Evolutionary conservation across 352 stramenopile genomes (phyloP).

Genomic region (Aphanomyces astaci): DNA sequence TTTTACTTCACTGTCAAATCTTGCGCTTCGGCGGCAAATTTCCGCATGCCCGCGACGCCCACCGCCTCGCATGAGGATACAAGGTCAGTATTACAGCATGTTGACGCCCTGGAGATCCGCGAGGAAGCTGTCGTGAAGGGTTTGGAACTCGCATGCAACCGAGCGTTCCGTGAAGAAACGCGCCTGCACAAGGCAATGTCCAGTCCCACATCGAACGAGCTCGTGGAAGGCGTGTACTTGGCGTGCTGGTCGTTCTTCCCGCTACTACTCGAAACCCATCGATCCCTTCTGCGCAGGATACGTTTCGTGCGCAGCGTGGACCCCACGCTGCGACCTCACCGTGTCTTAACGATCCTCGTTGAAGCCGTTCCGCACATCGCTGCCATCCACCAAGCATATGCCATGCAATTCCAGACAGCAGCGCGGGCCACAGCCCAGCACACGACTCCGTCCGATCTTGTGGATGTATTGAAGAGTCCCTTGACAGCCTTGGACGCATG

Average conservation of each 20-base stretch:
- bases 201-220: not conserved
- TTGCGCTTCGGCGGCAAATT: not conserved
- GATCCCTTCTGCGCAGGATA: not conserved
- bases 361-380: not conserved
- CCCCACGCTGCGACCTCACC: not conserved
- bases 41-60: not conserved
- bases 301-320: not conserved
- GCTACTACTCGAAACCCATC: conserved; percentile 4
- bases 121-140: conserved; percentile 4
- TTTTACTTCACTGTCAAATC: too few species aligned
- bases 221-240: conserved; percentile 3
- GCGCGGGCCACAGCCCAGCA: not conserved
- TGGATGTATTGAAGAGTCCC: not conserved
- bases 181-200: not conserved
- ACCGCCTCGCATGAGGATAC: not conserved
- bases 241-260: conserved; percentile 12
- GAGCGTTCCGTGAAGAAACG: not conserved
- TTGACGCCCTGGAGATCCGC: not conserved
- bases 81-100: not conserved
- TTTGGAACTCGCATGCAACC: not conserved
- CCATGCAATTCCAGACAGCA: not conserved
- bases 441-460: not conserved
- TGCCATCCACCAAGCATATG: not conserved
- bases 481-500: not conserved
- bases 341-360: not conserved